phyloP scores from a whole-genome alignment of 495 filamentous ascomycete genomes.

The Sordaria brevicollis region DNA sequence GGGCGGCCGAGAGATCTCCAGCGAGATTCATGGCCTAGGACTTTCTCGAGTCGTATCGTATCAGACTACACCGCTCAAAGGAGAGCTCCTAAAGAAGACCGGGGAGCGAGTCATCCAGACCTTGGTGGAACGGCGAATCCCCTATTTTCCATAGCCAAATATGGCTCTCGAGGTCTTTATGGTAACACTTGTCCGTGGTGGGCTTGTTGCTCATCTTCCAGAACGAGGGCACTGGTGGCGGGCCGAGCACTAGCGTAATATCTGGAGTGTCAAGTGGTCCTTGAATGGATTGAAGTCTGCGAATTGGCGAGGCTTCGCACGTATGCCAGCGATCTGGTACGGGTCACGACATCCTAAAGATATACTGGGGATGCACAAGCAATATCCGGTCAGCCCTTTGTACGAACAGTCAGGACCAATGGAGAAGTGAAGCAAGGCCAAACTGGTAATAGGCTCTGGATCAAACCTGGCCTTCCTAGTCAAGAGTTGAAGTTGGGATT shows the following conservation, averaged over 20 bases:
- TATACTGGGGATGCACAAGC: background rate
- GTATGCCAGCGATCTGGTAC: background rate
- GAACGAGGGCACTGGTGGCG: background rate
- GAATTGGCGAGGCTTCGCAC: background rate
- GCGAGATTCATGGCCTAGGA: background rate
- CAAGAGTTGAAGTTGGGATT: background rate
- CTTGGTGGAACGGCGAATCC: background rate
- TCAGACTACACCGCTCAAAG: background rate
- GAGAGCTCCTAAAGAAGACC: background rate
- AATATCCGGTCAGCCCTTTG: background rate
- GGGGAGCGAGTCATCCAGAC: background rate
- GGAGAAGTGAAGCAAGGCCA: background rate
- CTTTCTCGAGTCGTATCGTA: background rate
- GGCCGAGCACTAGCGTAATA: background rate
- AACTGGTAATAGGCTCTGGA: background rate
- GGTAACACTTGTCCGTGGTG: background rate
- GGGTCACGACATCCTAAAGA: background rate
- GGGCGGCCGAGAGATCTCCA: background rate
- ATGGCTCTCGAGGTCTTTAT: background rate
- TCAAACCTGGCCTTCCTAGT: background rate
- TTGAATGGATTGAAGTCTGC: background rate
- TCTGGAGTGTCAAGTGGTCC: background rate
- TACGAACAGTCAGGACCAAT: background rate
- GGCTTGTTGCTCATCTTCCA: background rate
- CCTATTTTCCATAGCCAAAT: background rate